Evolutionary conservation across 805 yeast genomes (phyloP), one percentile per base, ranked within the genome.

Genomic region (Komagataella phaffii): DNA sequence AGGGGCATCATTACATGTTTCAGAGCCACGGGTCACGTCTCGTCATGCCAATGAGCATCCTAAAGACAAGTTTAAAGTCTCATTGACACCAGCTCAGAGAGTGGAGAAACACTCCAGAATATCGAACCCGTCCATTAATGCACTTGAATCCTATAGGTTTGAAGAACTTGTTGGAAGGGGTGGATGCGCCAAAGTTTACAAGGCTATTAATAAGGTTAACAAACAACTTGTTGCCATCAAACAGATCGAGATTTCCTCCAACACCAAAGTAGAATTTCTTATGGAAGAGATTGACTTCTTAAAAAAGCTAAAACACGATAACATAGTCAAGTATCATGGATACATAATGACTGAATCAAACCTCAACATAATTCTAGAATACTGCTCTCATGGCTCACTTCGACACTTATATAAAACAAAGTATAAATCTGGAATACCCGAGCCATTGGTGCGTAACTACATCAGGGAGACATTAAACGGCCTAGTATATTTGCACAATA

Each of bases 131-230:
- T 61, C 59, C 3, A 48, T 64, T 57, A 19, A 58, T 74, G 76
- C 74, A 2, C 64, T 75, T 18, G 77, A 73, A 47, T 73, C 73
- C 51, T 80, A 77, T 59, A 70, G 70, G 24, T 70, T 82, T 58
- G 71, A 74, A 49, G 84, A 80, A 49, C 75, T 83, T 44, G 71
- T 93, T 2, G 99, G 98, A 2, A 78, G 78, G 54, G 99, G 99
- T 1, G 97, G 97, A 0, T 89, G 81, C 63, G 98, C 97, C 1
- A 77, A 79, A 45, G 97, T 91, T 3, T 89, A 83, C 64, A 75
- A 62, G 45, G 60, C 91, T 0, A 67, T 81, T 24, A 85, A 88
- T 58, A 66, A 75, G 53, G 71, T 69, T 51, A 85, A 90, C 0
- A 79, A 79, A 6, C 82, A 80, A 51, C 73, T 80, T 2, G 85